Evolutionary conservation across 108 stramenopile genomes (phyloP), one percentile per base, ranked within the genome.

Genomic region (Nitzschia sp.): DNA sequence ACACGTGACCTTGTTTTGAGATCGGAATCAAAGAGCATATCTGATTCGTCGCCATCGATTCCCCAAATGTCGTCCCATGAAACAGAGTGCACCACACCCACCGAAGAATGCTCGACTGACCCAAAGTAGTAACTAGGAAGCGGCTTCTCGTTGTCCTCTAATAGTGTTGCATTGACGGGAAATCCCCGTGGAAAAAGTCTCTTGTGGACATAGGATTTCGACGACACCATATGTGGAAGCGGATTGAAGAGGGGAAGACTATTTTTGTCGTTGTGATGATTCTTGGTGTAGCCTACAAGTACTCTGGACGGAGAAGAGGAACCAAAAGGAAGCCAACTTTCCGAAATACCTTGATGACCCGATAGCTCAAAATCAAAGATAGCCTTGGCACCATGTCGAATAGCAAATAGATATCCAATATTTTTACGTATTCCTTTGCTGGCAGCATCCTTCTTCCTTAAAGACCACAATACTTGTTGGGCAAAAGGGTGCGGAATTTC

Each of bases 291-390:
- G n/a, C n/a, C n/a, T n/a, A n/a, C 38, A 41, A 41, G 38, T 41
- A 13, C 13, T 13, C 13, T 41, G 38, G 13, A 13, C 13, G 38
- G 13, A 41, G 13, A 41, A 9, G 38, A 13, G 13, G 38, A 41
- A 41, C 6, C 38, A 41, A 13, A 41, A 41, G 38, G 38, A 13
- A 41, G 38, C 9, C n/a, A 41, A 30, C 57, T 33, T 69, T 23
- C 21, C 30, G 4, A 15, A 46, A 28, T 2, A 83, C 53, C 46
- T 84, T 84, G 77, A 79, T 78, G 59, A 81, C n/a, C n/a, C 83
- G 6, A 6, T 41, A 13, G 83, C 34, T 87, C 86, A 26, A 82
- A 81, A 54, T 87, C 86, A 47, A 68, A 87, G 13, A 87, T 80
- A 29, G 72, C 33, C 27, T 68, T 33, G 6, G 85, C 85, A 0